These are phyloP conservation scores for Ophiostoma himal-ulmi DNA, from an alignment of 2,329 filamentous ascomycete species.

Conservation along the genomic window DNA sequence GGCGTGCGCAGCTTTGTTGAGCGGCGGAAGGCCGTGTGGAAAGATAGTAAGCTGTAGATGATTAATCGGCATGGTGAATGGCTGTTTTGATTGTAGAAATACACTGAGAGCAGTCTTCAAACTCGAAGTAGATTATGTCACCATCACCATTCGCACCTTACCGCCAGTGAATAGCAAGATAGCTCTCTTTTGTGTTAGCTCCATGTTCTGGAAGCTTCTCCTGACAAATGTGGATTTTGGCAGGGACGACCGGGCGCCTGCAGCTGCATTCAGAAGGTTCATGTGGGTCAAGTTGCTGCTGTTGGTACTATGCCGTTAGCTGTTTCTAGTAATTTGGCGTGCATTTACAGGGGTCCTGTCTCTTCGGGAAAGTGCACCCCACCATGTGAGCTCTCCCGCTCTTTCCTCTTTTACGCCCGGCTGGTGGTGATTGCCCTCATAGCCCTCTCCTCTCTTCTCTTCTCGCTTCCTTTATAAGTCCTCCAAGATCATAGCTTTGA, in stretches of 20 bases:
- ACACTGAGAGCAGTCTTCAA: background rate
- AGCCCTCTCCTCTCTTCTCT: background rate
- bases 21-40: slow-evolving; percentile 65
- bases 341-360: slow-evolving; percentile 6
- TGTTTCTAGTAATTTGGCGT: background rate
- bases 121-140: background rate
- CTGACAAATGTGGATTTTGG: slow-evolving; percentile 4
- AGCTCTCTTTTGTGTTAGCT: background rate
- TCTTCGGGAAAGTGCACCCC: background rate
- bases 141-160: background rate
- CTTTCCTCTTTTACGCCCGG: background rate
- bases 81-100: background rate
- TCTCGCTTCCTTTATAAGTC: background rate
- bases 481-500: background rate
- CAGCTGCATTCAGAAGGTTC: background rate
- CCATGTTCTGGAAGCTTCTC: slow-evolving; percentile 20
- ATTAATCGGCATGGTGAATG: background rate
- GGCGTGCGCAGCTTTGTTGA: slow-evolving; percentile 71
- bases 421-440: background rate
- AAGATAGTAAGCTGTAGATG: slow-evolving; percentile 52
- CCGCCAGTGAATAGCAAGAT: background rate
- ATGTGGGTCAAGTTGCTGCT: background rate
- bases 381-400: background rate
- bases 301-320: background rate
- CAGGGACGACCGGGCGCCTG: background rate